phyloP scores from a whole-genome alignment of 2,329 filamentous ascomycete genomes.

The Hypocreales sp. region DNA sequence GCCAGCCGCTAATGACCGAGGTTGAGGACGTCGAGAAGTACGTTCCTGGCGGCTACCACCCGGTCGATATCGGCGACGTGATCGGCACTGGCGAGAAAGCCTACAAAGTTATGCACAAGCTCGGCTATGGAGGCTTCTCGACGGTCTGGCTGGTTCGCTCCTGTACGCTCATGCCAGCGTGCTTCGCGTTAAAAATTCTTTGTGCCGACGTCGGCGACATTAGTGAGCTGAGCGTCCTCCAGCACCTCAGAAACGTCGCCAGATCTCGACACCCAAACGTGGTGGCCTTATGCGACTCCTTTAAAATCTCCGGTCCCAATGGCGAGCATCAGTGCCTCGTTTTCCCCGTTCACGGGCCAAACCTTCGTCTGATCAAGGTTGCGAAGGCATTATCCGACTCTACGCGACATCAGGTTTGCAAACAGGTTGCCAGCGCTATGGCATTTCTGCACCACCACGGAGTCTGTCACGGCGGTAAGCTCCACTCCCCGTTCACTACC shows the following conservation, averaged over 20 bases:
- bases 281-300: constrained; percentile 1
- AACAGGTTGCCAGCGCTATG: constrained; percentile 4
- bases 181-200: constrained; percentile 4
- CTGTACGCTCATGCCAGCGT: not conserved
- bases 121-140: constrained; percentile 6
- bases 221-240: constrained; percentile 1
- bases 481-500: not conserved
- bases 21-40: too few species aligned
- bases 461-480: constrained; percentile 4
- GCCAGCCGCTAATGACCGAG: constrained; percentile 2
- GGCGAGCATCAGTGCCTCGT: constrained; percentile 3
- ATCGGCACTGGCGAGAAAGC: constrained; percentile 1
- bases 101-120: constrained; percentile 5
- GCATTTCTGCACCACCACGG: constrained; percentile 3
- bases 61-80: constrained; percentile 4
- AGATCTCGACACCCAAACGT: constrained; percentile 3
- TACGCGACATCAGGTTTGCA: constrained; percentile 2
- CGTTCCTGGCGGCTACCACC: constrained; percentile 6
- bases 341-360: constrained; percentile 2
- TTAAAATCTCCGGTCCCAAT: constrained; percentile 2
- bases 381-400: not conserved
- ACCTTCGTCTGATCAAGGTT: not conserved
- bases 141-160: constrained; percentile 5
- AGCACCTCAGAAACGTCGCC: constrained; percentile 2
- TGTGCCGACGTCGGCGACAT: constrained; percentile 2